Conservation (phyloP, 2,329 filamentous ascomycete genomes). For the Corniculantispora saksenae region DNA sequence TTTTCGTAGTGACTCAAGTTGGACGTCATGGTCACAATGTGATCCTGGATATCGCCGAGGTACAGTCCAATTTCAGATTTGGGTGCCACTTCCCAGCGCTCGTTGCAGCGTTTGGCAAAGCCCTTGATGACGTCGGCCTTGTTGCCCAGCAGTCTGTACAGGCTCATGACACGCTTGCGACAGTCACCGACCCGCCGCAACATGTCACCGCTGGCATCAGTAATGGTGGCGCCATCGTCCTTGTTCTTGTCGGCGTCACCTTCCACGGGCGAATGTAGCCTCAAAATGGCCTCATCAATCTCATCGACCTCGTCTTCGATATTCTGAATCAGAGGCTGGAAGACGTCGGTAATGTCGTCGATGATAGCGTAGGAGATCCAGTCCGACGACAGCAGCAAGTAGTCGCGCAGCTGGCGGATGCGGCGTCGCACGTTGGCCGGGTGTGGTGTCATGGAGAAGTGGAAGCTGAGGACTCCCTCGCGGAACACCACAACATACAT, state of each 20-base stretch:
- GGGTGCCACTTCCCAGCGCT: conserved; percentile 95
- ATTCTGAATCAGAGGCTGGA: conserved; percentile 84
- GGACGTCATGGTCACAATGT: conserved; percentile 98
- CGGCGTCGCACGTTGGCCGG: conserved; percentile 92
- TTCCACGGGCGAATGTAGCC: conserved; percentile 65
- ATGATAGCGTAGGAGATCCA: conserved; percentile 99
- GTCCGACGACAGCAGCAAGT: conserved; percentile 87
- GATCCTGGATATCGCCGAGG: conserved; percentile 96
- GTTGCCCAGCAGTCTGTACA: conserved; percentile 90
- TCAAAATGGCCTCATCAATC: conserved; percentile 89
- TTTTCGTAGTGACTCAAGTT: conserved; percentile 96
- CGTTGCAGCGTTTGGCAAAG: conserved; percentile 96
- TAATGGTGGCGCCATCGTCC: conserved; percentile 45
- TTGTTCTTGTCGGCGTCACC: conserved; percentile 49
- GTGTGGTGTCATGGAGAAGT: conserved; percentile 95
- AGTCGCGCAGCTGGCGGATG: conserved; percentile 91
- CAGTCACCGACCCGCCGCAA: conserved; percentile 89
- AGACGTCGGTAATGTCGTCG: conserved; percentile 97
- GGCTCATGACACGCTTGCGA: conserved; percentile 93
- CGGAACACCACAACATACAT: conserved; percentile 98
- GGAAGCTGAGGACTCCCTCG: conserved; percentile 93
- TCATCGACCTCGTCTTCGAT: conserved; percentile 97
- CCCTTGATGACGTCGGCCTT: conserved; percentile 99
- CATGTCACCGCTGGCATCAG: conserved; percentile 72
- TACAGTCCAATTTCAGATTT: conserved; percentile 96